Conservation (phyloP, 2,329 filamentous ascomycete species). For the Dactylellina sp. region DNA sequence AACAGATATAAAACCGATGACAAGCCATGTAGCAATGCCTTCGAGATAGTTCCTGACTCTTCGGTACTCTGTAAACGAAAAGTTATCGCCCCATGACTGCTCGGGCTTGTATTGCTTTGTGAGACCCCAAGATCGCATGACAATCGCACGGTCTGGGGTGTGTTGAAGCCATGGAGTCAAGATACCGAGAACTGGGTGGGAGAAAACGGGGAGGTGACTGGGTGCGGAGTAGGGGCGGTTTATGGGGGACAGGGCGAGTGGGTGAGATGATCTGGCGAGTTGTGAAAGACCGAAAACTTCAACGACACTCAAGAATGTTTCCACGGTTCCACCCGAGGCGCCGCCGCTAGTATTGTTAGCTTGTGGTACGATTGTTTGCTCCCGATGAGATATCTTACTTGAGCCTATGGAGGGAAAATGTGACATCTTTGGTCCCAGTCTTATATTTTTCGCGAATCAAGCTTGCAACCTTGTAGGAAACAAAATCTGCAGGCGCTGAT, state of each 20-base stretch:
- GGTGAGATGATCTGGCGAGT: slow-evolving; percentile 66
- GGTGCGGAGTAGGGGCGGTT: slow-evolving; percentile 61
- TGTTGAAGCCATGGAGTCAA: slow-evolving; percentile 69
- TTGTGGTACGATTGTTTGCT: background rate
- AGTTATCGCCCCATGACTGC: slow-evolving; percentile 72
- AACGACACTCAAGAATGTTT: slow-evolving; percentile 73
- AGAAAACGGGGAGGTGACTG: slow-evolving; percentile 66
- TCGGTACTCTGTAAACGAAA: slow-evolving; percentile 71
- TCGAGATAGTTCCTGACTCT: slow-evolving; percentile 67
- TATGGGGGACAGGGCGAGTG: slow-evolving; percentile 72
- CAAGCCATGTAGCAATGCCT: slow-evolving; percentile 69
- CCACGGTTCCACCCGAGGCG: slow-evolving; percentile 76
- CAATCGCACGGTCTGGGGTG: slow-evolving; percentile 68
- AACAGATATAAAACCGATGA: slow-evolving; percentile 65
- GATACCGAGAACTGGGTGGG: slow-evolving; percentile 70
- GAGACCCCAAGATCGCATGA: slow-evolving; percentile 75
- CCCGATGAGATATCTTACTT: slow-evolving; percentile 61
- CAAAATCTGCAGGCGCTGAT: slow-evolving; percentile 72
- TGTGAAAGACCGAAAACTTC: slow-evolving; percentile 69
- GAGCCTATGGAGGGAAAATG: slow-evolving; percentile 67
- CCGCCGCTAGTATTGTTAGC: slow-evolving; percentile 62
- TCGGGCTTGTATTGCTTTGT: slow-evolving; percentile 63
- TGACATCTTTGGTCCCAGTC: slow-evolving; percentile 69
- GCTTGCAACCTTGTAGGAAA: slow-evolving; percentile 69
- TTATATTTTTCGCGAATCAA: slow-evolving; percentile 68